phyloP scores from a whole-genome alignment of 768 basidiomycete genomes.

The Leccinum sublutescens region DNA sequence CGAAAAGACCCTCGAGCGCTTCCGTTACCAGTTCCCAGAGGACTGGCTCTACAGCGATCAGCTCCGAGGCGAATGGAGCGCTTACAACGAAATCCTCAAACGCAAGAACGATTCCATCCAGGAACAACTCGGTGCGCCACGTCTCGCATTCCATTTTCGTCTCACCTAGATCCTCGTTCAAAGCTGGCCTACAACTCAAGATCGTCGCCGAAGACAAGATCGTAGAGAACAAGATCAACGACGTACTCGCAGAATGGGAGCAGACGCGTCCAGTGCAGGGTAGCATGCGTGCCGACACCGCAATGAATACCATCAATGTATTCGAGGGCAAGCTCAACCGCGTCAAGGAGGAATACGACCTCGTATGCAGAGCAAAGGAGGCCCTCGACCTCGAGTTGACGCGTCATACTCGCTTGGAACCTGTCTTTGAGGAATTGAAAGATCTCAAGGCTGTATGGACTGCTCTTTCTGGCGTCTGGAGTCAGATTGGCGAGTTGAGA shows the following conservation, averaged over 20 bases:
- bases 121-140: constrained; percentile 83
- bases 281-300: constrained; percentile 92
- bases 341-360: constrained; percentile 92
- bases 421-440: constrained; percentile 91
- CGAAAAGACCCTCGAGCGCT: constrained; percentile 96
- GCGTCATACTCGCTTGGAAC: constrained; percentile 87
- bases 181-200: constrained; percentile 97
- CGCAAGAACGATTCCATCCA: constrained; percentile 98
- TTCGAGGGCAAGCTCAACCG: constrained; percentile 90
- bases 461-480: constrained; percentile 96
- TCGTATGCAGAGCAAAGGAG: constrained; percentile 94
- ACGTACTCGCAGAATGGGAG: constrained; percentile 92
- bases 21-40: constrained; percentile 93
- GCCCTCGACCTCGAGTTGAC: constrained; percentile 91
- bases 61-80: constrained; percentile 96
- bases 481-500: constrained; percentile 82
- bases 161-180: constrained; percentile 3
- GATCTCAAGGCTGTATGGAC: constrained; percentile 99
- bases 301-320: constrained; percentile 93
- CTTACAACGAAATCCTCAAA: constrained; percentile 96
- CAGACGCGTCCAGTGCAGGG: constrained; percentile 95
- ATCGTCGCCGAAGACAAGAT: constrained; percentile 99
- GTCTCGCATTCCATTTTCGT: background rate
- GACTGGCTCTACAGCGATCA: constrained; percentile 99
- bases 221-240: constrained; percentile 92